Base-by-base conservation (phyloP, 805 yeast species). In the Zygosaccharomyces bailii region DNA sequence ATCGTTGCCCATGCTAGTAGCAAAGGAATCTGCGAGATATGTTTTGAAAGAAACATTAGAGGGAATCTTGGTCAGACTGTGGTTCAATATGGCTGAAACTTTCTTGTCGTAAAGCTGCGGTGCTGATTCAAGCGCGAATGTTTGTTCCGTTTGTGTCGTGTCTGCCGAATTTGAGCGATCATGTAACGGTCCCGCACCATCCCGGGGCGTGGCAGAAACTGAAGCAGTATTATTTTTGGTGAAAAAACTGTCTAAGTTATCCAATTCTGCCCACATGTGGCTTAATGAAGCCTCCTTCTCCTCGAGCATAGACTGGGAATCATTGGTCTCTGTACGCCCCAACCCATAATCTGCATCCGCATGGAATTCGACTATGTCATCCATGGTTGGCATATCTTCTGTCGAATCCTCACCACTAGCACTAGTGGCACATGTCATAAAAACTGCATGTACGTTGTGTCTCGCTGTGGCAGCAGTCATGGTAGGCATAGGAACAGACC, bases 401-500 rank as follows among this genome's bases (percentile, higher is more conserved):
- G 50, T 38, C 7, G 44, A 42, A 5, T 48, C 51, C 13, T 54
- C 55, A 2, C 50, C 60, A 2, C 49, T 30, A 19, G 52, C 46
- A 24, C 51, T 56, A 14, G 55, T 59, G 61, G 77, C 75, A 59
- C 97, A 91, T 0, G 96, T 86, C 23, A 89, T 80, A 60, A 86
- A 93, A 2, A 93, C 98, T 0, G 98, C 90, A 63, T 93, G 98
- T 1, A 93, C 95, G 57, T 93, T 93, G 60, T 86, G 87, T 52
- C 97, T 72, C 1, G 98, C 86, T 11, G 86, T 78, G 0, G 95
- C 84, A 0, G 96, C 88, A 1, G 93, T 83, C 34, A 88, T 80
- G 0, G 91, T 86, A 2, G 99, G 96, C 91, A 86, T 85, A 1
- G 98, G 95, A 39, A 95, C 81, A 0, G 96, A 83, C 99, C 99